A percentile compares a stretch with the other conserved stretches of the same genome.
phyloP scores from a whole-genome alignment of 2,329 filamentous ascomycete genomes.

The Aspergillus latus region DNA sequence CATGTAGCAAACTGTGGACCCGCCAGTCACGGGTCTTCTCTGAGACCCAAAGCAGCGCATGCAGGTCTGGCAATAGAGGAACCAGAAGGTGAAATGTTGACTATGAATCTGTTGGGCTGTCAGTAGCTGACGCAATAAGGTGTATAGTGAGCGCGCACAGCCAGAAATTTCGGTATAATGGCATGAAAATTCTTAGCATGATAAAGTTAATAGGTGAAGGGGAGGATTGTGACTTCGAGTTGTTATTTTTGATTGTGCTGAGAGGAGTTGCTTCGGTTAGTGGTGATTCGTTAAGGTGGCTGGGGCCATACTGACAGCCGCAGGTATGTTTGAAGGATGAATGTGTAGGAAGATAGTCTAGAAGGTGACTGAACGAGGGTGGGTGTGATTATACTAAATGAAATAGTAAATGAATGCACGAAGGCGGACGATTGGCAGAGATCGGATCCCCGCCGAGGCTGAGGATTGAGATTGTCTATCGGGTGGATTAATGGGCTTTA shows the following conservation, averaged over 20 bases:
- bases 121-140: neutral
- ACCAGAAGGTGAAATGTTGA: neutral
- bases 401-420: too few species aligned
- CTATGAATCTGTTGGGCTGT: neutral
- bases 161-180: neutral
- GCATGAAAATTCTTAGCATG: neutral
- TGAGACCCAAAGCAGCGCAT: neutral
- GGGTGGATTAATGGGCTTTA: too few species aligned
- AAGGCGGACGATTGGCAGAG: too few species aligned
- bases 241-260: neutral
- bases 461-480: too few species aligned
- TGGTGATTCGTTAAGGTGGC: too few species aligned
- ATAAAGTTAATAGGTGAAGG: neutral
- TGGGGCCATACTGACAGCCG: too few species aligned
- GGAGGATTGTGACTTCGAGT: neutral
- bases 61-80: neutral
- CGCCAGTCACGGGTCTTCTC: neutral
- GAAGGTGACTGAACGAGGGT: too few species aligned
- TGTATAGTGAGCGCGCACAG: neutral
- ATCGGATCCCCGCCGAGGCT: too few species aligned
- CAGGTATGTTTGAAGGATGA: too few species aligned
- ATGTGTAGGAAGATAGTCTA: too few species aligned
- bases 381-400: too few species aligned
- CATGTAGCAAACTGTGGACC: neutral
- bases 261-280: neutral